Percentiles rank a stretch among this genome's conserved stretches.
Conservation (phyloP, 164 flowering plant genomes). For the Cinnamomum micranthum region DNA sequence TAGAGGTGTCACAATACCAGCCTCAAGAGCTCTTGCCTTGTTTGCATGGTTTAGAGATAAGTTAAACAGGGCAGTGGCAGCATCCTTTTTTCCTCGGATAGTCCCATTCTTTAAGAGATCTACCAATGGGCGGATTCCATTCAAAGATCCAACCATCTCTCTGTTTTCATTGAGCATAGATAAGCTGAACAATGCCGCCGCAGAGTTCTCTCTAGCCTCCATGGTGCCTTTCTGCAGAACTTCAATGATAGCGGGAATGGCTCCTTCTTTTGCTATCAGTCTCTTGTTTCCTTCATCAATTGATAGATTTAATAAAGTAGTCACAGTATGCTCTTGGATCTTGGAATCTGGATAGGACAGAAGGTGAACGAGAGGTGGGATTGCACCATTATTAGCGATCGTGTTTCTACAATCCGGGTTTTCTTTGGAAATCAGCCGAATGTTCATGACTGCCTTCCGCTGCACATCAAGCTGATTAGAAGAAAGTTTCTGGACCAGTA, state of each 20-base stretch:
- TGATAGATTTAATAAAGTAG: slow-evolving; percentile 75
- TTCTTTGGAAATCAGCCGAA: slow-evolving; percentile 80
- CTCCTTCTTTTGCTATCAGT: slow-evolving; percentile 50
- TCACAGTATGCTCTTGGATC: slow-evolving; percentile 75
- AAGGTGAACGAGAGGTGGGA: slow-evolving; percentile 53
- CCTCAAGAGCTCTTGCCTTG: slow-evolving; percentile 57
- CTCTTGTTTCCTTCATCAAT: slow-evolving; percentile 73
- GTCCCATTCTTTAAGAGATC: slow-evolving; percentile 58
- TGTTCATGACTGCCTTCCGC: slow-evolving; percentile 46
- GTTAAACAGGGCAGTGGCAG: slow-evolving; percentile 79
- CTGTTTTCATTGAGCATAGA: slow-evolving; percentile 83
- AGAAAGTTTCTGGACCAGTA: slow-evolving; percentile 48
- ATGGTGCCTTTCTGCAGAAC: slow-evolving; percentile 49
- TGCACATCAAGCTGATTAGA: slow-evolving; percentile 44
- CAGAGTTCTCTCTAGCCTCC: slow-evolving; percentile 80
- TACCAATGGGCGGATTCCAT: slow-evolving; percentile 75
- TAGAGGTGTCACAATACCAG: slow-evolving; percentile 62
- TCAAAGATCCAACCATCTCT: slow-evolving; percentile 38
- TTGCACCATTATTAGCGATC: slow-evolving; percentile 61
- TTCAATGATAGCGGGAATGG: slow-evolving; percentile 70
- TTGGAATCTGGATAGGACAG: slow-evolving; percentile 66
- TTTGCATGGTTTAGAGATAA: slow-evolving; percentile 58
- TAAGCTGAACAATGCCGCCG: slow-evolving; percentile 81
- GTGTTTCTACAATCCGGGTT: slow-evolving; percentile 63
- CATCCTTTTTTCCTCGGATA: slow-evolving; percentile 79